Evolutionary conservation across 83 land plant species (phyloP).

Genomic region (Thuja plicata): DNA sequence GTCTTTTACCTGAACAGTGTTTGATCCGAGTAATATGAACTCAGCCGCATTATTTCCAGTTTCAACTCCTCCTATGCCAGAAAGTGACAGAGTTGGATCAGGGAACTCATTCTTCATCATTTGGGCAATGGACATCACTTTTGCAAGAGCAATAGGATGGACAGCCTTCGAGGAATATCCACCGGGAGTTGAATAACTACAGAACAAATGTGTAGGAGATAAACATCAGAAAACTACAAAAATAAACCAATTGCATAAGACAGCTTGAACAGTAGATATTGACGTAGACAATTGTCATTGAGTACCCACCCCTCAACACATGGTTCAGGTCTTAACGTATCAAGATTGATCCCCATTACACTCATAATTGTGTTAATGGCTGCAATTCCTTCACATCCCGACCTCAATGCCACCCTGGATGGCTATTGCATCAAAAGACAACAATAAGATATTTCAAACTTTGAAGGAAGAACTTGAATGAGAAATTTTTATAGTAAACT

Average conservation of each 20-base stretch:
- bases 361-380: slow-evolving; percentile 98
- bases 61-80: slow-evolving; percentile 99
- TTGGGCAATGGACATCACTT: slow-evolving; percentile 92
- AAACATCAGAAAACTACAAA: neutral
- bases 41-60: slow-evolving; percentile 94
- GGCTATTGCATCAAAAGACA: slow-evolving; percentile 56
- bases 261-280: neutral
- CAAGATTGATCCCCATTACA: slow-evolving; percentile 97
- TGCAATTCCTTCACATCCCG: slow-evolving; percentile 93
- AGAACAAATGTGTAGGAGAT: neutral
- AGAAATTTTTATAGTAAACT: neutral
- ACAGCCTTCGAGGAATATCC: slow-evolving; percentile 96
- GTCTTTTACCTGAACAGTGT: slow-evolving; percentile 83
- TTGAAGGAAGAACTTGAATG: neutral
- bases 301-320: slow-evolving; percentile 93
- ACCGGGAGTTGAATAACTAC: slow-evolving; percentile 91
- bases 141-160: slow-evolving; percentile 96
- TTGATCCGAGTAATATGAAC: slow-evolving; percentile 91
- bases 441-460: slow-evolving; percentile 14
- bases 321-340: slow-evolving; percentile 95
- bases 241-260: neutral
- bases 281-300: neutral
- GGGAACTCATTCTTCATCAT: slow-evolving; percentile 89
- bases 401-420: slow-evolving; percentile 72
- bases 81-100: slow-evolving; percentile 67